A percentile compares a stretch with the other conserved stretches of the same genome.
These are phyloP conservation scores for Picea glauca DNA, from an alignment of 75 land plant species.

Conservation along the genomic window DNA sequence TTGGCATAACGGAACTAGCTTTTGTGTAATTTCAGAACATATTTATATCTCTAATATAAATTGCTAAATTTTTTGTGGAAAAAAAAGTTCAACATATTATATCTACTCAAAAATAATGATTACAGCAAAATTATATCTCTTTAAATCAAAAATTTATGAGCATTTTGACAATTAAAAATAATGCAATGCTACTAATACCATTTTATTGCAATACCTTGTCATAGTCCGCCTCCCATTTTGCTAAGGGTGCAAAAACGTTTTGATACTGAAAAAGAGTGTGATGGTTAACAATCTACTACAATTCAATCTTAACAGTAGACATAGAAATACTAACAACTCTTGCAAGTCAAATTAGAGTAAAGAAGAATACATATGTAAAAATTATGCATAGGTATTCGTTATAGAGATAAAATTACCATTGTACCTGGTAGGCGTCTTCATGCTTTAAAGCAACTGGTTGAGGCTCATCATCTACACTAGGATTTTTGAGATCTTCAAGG, in stretches of 20 bases:
- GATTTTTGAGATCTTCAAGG: no score
- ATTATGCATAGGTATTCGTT: neutral
- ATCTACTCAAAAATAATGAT: neutral
- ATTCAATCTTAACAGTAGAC: no score
- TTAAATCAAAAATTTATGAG: no score
- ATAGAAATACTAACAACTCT: neutral
- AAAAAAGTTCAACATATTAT: no score
- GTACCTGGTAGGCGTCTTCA: slow-evolving; percentile 99
- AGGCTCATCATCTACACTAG: no score
- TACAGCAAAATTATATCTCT: neutral
- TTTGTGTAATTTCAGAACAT: no score
- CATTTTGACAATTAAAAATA: neutral
- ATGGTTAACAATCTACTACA: no score
- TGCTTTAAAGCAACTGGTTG: no score
- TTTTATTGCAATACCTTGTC: slow-evolving; percentile 64
- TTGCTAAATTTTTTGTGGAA: no score
- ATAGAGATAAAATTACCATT: neutral
- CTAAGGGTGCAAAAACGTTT: slow-evolving; percentile 99
- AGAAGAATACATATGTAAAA: neutral
- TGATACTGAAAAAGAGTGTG: slow-evolving; percentile 63
- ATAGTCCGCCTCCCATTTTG: slow-evolving; percentile 97
- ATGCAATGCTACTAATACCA: neutral
- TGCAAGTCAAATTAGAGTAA: neutral
- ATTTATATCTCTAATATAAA: no score
- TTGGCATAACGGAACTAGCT: no score